Conservation (phyloP, 2,329 filamentous ascomycete species). For the Epichloe glyceriae region DNA sequence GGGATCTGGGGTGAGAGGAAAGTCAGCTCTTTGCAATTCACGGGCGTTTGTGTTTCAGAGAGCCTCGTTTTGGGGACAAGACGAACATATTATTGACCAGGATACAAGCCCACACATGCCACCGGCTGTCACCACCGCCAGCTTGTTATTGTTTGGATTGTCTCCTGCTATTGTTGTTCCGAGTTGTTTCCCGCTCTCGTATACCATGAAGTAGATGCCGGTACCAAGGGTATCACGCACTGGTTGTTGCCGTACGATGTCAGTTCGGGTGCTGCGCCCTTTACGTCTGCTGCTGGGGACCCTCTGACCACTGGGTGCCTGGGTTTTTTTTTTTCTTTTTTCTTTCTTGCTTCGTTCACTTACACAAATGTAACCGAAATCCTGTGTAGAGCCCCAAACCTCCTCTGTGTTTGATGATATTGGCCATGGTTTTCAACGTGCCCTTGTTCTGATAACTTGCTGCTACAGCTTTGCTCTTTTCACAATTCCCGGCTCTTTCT, state of each 20-base stretch:
- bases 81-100: constrained; percentile 63
- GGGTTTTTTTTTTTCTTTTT: no score
- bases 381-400: constrained; percentile 66
- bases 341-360: constrained; percentile 20
- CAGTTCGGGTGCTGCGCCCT: neutral
- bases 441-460: constrained; percentile 67
- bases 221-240: constrained; percentile 76
- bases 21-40: neutral
- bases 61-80: neutral
- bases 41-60: constrained; percentile 3
- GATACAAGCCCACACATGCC: constrained; percentile 73
- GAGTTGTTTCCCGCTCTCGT: constrained; percentile 75
- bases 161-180: constrained; percentile 62
- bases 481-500: constrained; percentile 20
- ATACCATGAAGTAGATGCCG: constrained; percentile 78
- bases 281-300: neutral
- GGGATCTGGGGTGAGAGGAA: constrained; percentile 32
- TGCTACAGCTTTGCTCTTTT: constrained; percentile 44
- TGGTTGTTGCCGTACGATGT: constrained; percentile 16
- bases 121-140: constrained; percentile 65
- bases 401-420: constrained; percentile 64
- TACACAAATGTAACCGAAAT: constrained; percentile 65
- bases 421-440: constrained; percentile 61
- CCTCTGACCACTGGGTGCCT: no score
- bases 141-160: constrained; percentile 61